Base-by-base conservation (phyloP, 495 filamentous ascomycete species). In the Chaetomidium leptoderma region DNA sequence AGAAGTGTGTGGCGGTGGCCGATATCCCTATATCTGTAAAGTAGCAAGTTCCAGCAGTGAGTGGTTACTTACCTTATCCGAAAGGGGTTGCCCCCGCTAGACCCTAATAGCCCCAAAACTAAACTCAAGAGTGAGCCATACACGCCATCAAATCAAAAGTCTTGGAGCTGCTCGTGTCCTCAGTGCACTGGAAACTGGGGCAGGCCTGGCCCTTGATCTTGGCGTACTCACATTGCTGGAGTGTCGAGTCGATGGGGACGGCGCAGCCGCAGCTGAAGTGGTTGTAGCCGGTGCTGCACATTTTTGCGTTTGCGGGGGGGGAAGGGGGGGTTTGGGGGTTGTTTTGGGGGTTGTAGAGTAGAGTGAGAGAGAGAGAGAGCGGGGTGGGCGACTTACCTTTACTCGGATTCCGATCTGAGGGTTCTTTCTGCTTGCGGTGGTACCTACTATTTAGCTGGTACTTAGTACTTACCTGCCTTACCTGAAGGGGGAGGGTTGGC, bases 251-350 rank as follows among this genome's bases (percentile, higher is more conserved):
- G 39, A 27, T 24, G 29, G 56, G 27, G 4, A n/a, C 19, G 47
- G 24, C 3, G 56, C 56, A 58, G 56, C 56, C 56, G 48, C 56
- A 58, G 23, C 17, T n/a, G 48, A 58, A 58, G 56, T 8, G 27
- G 48, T n/a, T 21, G 47, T 44, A 37, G 37, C 47, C 47, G 27
- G 24, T 24, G 9, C 21, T 58, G 55, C 56, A 58, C 56, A 52
- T 58, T 16, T 58, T 19, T 44, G 1, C 13, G 6, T 33, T 33
- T 21, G n/a, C 35, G n/a, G n/a, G n/a, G n/a, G n/a, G n/a, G n/a
- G n/a, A n/a, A n/a, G n/a, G n/a, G n/a, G n/a, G n/a, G n/a, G n/a
- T n/a, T n/a, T n/a, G n/a, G n/a, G n/a, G n/a, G 11, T 39, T 19
- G 6, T 17, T 39, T 39, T 30, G 14, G 19, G 13, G 26, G 26